phyloP scores from a whole-genome alignment of 2,329 filamentous ascomycete species.

The Arthrobotrys pseudoclavata region DNA sequence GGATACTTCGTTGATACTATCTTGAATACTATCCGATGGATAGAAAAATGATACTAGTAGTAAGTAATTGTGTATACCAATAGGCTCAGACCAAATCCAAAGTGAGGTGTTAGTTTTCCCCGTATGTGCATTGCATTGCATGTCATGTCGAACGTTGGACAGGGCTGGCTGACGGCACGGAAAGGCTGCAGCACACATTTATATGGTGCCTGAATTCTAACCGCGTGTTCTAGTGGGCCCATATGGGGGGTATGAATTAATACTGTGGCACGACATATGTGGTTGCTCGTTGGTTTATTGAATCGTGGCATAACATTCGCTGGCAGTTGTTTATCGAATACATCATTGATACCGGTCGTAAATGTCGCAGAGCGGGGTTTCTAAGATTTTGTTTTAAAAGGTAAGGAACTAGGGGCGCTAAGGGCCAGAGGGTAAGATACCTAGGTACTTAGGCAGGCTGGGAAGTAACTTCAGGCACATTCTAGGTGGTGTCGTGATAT shows the following conservation, averaged over 20 bases:
- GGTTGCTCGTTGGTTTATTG: background rate
- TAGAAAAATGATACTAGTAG: no score
- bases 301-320: background rate
- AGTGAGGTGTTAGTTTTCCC: background rate
- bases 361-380: background rate
- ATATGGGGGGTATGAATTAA: background rate
- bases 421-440: background rate
- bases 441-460: background rate
- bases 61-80: background rate
- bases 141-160: background rate
- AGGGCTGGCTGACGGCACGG: background rate
- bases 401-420: background rate
- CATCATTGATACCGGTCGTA: background rate
- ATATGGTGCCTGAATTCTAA: slow-evolving; percentile 7
- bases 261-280: slow-evolving; percentile 1
- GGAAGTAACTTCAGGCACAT: background rate
- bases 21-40: no score
- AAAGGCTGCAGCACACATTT: background rate
- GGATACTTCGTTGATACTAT: no score
- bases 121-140: background rate
- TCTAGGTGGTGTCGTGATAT: background rate
- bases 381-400: background rate
- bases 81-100: background rate
- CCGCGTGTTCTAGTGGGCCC: background rate
- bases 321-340: background rate